Conservation (phyloP, 148 eudicot genomes). For the Camellia lanceoleosa region DNA sequence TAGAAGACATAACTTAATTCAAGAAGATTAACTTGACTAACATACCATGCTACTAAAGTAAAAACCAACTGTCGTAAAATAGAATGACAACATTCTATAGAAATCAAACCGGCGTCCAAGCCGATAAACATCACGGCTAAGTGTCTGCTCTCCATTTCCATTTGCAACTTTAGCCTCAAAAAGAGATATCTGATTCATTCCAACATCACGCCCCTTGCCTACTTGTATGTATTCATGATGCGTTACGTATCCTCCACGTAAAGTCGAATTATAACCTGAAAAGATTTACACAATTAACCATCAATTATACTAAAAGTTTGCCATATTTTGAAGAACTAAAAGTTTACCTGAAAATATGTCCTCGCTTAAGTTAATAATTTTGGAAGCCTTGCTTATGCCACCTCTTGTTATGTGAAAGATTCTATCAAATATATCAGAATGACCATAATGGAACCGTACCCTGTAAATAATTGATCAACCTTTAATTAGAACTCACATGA, state of each 20-base stretch:
- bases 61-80: slow-evolving; percentile 95
- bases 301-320: slow-evolving; percentile 13
- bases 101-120: slow-evolving; percentile 98
- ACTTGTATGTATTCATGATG: slow-evolving; percentile 99
- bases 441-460: slow-evolving; percentile 98
- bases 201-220: slow-evolving; percentile 98
- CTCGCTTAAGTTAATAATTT: slow-evolving; percentile 83
- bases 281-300: slow-evolving; percentile 17
- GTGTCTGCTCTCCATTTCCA: slow-evolving; percentile 99
- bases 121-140: slow-evolving; percentile 90
- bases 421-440: slow-evolving; percentile 96
- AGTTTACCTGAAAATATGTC: slow-evolving; percentile 85
- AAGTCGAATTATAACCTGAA: slow-evolving; percentile 87
- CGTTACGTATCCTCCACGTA: slow-evolving; percentile 87
- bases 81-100: slow-evolving; percentile 94
- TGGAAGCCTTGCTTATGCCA: slow-evolving; percentile 96
- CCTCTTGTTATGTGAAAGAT: slow-evolving; percentile 92
- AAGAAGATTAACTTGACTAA: background rate
- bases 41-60: slow-evolving; percentile 97
- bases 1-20: background rate
- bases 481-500: slow-evolving; percentile 8
- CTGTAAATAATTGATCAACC: slow-evolving; percentile 36
- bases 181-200: slow-evolving; percentile 93
- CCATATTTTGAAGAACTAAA: slow-evolving; percentile 7
- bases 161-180: slow-evolving; percentile 99